These are phyloP conservation scores for Aspergillus neoniger DNA, from an alignment of 2,329 filamentous ascomycete species.

Conservation along the genomic window DNA sequence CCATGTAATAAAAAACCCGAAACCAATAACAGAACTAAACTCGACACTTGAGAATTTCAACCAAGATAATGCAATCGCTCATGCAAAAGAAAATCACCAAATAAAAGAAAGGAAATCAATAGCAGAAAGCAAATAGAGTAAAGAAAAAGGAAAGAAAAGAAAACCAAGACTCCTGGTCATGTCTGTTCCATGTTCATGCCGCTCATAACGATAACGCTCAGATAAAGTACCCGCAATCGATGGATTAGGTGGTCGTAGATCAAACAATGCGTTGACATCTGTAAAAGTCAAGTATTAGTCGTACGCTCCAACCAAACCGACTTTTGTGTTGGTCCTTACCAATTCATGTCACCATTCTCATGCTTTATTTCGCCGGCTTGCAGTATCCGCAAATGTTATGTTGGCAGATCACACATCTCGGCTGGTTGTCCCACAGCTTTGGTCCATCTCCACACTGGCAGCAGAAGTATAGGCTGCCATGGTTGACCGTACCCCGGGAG, in stretches of 20 bases:
- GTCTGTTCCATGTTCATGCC: constrained; percentile 9
- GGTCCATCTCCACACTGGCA: constrained; percentile 43
- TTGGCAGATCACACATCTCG: constrained; percentile 35
- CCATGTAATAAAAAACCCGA: constrained; percentile 7
- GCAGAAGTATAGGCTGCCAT: constrained; percentile 39
- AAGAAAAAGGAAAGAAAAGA: constrained; percentile 3
- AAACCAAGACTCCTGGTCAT: constrained; percentile 12
- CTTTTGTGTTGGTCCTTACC: not conserved
- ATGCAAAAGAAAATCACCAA: not conserved
- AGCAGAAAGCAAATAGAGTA: not conserved
- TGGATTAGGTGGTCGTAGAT: not conserved
- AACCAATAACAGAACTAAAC: constrained; percentile 13
- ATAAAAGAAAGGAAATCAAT: not conserved
- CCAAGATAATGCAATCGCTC: not conserved
- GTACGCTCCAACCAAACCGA: not conserved
- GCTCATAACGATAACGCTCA: constrained; percentile 9
- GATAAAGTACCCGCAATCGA: constrained; percentile 1
- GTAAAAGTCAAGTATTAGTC: not conserved
- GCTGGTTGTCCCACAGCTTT: constrained; percentile 38
- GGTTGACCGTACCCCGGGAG: not conserved
- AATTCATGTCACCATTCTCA: not conserved
- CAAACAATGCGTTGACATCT: not conserved
- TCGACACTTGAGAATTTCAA: not conserved
- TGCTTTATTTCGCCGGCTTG: constrained; percentile 30
- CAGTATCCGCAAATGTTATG: constrained; percentile 36